phyloP scores from a whole-genome alignment of 805 yeast species.

The Saccharomyces paradoxus region DNA sequence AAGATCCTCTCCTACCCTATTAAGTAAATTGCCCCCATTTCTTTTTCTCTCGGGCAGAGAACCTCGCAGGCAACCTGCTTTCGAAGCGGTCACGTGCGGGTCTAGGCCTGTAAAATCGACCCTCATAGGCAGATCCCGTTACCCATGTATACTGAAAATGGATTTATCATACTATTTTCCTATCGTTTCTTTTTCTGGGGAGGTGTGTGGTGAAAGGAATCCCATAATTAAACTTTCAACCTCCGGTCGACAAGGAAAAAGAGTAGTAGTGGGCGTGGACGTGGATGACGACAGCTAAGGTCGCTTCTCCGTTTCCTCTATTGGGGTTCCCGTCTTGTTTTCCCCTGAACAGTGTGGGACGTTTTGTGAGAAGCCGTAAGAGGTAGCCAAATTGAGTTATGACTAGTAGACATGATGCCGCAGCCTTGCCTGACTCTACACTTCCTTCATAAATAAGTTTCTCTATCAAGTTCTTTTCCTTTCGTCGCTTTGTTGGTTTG shows the following conservation, averaged over 20 bases:
- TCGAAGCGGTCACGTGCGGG: not conserved
- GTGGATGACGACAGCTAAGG: not conserved
- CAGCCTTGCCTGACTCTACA: not conserved
- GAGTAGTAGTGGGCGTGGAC: not conserved
- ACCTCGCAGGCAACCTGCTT: not conserved
- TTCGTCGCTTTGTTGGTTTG: not conserved
- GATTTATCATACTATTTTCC: not conserved
- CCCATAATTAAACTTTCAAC: not conserved
- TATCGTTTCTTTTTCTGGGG: not conserved
- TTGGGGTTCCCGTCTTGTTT: not conserved
- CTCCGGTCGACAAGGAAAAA: not conserved
- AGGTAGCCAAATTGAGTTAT: not conserved
- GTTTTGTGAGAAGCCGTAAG: not conserved
- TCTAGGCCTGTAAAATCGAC: not conserved
- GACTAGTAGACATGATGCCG: not conserved
- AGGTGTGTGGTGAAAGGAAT: not conserved
- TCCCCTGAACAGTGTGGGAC: not conserved
- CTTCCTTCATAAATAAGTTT: not conserved
- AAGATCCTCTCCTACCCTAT: not conserved
- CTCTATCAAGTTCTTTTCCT: not conserved
- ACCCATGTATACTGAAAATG: not conserved
- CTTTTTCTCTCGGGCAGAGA: not conserved
- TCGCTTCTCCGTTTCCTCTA: not conserved
- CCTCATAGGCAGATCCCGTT: not conserved
- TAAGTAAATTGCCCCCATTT: not conserved